These are phyloP conservation scores for Penicillium angulare DNA, from an alignment of 495 filamentous ascomycete species.

Conservation along the genomic window DNA sequence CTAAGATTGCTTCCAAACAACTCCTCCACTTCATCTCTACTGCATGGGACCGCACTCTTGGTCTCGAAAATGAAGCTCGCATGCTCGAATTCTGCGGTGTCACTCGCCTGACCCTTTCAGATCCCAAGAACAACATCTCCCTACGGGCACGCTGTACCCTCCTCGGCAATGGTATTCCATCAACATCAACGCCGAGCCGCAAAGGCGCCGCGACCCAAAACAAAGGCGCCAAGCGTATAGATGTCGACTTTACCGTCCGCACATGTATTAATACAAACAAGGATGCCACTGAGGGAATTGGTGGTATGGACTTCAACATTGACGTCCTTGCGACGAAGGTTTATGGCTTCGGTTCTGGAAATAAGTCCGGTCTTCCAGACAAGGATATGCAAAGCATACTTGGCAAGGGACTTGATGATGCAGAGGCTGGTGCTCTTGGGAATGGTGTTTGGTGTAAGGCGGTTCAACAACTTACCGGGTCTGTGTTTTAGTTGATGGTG, in stretches of 20 bases:
- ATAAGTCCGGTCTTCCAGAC: constrained; percentile 32
- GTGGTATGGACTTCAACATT: constrained; percentile 37
- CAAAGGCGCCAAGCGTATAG: constrained; percentile 26
- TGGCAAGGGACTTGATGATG: constrained; percentile 25
- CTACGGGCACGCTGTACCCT: constrained; percentile 43
- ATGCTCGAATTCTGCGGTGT: constrained; percentile 49
- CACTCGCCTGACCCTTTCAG: constrained; percentile 38
- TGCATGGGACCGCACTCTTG: constrained; percentile 40
- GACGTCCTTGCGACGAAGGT: constrained; percentile 44
- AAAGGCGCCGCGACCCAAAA: constrained; percentile 19
- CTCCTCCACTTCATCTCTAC: constrained; percentile 39
- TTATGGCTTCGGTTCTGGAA: constrained; percentile 40
- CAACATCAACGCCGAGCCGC: constrained; percentile 16
- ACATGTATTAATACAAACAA: constrained; percentile 20
- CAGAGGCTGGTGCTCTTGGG: constrained; percentile 27
- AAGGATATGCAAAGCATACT: constrained; percentile 41
- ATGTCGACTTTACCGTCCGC: constrained; percentile 44
- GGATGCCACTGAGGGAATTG: constrained; percentile 18
- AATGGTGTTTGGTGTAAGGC: constrained; percentile 44
- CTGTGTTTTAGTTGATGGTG: constrained; percentile 24
- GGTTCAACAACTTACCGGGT: constrained; percentile 35
- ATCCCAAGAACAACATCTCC: constrained; percentile 26
- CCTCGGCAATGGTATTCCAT: constrained; percentile 21
- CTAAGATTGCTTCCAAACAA: constrained; percentile 31
- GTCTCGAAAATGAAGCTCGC: constrained; percentile 45